Evolutionary conservation across 1,284 basidiomycete species (phyloP).

Genomic region (Apiotrichum akiyoshidainum): DNA sequence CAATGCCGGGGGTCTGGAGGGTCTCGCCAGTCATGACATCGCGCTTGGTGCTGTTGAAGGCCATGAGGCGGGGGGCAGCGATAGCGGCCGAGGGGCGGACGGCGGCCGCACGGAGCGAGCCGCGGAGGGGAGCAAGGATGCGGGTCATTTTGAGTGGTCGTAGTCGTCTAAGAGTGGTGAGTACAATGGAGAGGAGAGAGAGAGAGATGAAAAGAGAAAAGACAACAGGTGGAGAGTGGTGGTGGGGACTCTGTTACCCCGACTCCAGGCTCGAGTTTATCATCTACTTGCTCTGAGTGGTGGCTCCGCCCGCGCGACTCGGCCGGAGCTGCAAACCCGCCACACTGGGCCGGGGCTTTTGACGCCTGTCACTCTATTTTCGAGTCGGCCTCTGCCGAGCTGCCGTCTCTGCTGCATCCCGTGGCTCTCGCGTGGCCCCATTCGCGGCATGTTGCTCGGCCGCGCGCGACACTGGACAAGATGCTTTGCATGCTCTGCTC

Average conservation of each 20-base stretch:
- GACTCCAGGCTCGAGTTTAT: too few species aligned
- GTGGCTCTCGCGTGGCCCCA: too few species aligned
- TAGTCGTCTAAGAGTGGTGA: neutral
- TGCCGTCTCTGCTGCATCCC: too few species aligned
- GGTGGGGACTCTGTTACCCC: neutral
- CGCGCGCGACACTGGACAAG: neutral
- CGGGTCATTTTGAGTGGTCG: neutral
- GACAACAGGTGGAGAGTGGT: neutral
- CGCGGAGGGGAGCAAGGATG: conserved; percentile 2
- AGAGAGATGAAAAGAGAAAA: conserved; percentile 1
- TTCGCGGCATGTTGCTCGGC: neutral
- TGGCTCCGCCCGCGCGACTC: conserved; percentile 5
- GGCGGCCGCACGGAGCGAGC: conserved; percentile 5
- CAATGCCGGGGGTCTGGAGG: conserved; percentile 53
- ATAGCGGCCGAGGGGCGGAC: conserved; percentile 1
- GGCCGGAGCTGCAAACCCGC: neutral
- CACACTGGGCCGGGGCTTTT: neutral
- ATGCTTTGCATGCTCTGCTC: too few species aligned
- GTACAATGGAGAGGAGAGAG: neutral
- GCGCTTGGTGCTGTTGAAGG: conserved; percentile 18
- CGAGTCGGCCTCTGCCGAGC: neutral
- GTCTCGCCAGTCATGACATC: conserved; percentile 56
- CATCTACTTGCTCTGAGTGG: neutral
- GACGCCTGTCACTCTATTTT: too few species aligned
- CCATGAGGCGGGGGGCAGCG: neutral